Evolutionary conservation across 108 stramenopile genomes (phyloP).

Genomic region (Nitzschia palea): DNA sequence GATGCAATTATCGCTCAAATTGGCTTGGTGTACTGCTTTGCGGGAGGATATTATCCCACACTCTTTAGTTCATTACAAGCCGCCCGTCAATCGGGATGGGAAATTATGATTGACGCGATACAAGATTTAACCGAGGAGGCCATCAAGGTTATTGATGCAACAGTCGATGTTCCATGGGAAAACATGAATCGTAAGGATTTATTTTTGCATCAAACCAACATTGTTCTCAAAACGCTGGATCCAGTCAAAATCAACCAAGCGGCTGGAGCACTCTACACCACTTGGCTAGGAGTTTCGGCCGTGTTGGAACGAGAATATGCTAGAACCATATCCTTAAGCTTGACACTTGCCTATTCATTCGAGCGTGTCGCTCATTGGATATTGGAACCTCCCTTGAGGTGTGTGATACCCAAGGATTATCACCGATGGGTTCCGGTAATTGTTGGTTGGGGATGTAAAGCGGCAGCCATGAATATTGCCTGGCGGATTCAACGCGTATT

Average conservation of each 20-base stretch:
- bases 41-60: conserved; percentile 51
- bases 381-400: conserved; percentile 20
- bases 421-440: conserved; percentile 62
- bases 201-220: conserved; percentile 21
- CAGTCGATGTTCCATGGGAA: conserved; percentile 7
- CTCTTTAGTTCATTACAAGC: conserved; percentile 38
- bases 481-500: conserved; percentile 87
- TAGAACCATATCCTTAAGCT: conserved; percentile 25
- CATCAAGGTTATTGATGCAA: conserved; percentile 35
- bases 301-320: conserved; percentile 41
- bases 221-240: conserved; percentile 43
- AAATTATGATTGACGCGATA: conserved; percentile 22
- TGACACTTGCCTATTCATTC: conserved; percentile 26
- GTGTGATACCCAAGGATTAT: conserved; percentile 24
- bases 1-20: conserved; percentile 43
- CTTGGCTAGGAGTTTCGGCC: conserved; percentile 38
- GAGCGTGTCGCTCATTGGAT: conserved; percentile 22
- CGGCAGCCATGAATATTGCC: conserved; percentile 75
- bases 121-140: conserved; percentile 37
- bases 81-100: conserved; percentile 39
- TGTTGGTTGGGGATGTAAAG: conserved; percentile 58
- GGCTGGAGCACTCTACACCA: conserved; percentile 40
- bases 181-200: conserved; percentile 6
- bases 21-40: conserved; percentile 50
- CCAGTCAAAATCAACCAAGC: conserved; percentile 45